Evolutionary conservation across 495 filamentous ascomycete genomes (phyloP).

Genomic region (Bryoglossum gracile): DNA sequence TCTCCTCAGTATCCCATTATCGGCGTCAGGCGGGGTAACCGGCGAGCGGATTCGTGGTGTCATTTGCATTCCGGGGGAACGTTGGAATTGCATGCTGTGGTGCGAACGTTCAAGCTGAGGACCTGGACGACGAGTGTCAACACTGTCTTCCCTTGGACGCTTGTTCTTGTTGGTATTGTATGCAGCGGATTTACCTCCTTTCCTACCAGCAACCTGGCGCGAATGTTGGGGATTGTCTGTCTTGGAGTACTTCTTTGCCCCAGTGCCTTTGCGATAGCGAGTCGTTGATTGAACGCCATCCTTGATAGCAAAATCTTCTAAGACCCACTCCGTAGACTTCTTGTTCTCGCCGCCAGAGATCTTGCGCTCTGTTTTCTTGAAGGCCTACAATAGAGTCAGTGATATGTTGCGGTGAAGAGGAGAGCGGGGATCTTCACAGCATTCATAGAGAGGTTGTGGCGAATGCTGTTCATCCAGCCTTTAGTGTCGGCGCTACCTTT

Average conservation of each 20-base stretch:
- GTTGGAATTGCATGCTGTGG: background rate
- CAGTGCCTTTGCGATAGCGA: slow-evolving; percentile 53
- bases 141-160: too few species aligned
- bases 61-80: too few species aligned
- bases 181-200: too few species aligned
- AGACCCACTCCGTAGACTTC: slow-evolving; percentile 58
- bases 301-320: slow-evolving; percentile 53
- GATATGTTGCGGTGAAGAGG: background rate
- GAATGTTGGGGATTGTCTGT: slow-evolving; percentile 38
- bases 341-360: slow-evolving; percentile 42
- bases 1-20: background rate
- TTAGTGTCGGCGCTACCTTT: slow-evolving; percentile 56
- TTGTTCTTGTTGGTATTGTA: too few species aligned
- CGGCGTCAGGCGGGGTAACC: slow-evolving; percentile 15
- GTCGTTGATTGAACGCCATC: slow-evolving; percentile 69
- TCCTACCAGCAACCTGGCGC: slow-evolving; percentile 48
- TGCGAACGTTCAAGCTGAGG: too few species aligned
- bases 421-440: slow-evolving; percentile 49
- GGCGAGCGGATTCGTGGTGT: slow-evolving; percentile 11
- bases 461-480: slow-evolving; percentile 96
- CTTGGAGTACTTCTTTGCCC: slow-evolving; percentile 38
- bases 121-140: too few species aligned
- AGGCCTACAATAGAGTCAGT: slow-evolving; percentile 44
- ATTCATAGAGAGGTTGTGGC: slow-evolving; percentile 98
- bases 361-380: slow-evolving; percentile 48